Conservation (phyloP, 768 basidiomycete genomes). For the Rhodotorula toruloides region DNA sequence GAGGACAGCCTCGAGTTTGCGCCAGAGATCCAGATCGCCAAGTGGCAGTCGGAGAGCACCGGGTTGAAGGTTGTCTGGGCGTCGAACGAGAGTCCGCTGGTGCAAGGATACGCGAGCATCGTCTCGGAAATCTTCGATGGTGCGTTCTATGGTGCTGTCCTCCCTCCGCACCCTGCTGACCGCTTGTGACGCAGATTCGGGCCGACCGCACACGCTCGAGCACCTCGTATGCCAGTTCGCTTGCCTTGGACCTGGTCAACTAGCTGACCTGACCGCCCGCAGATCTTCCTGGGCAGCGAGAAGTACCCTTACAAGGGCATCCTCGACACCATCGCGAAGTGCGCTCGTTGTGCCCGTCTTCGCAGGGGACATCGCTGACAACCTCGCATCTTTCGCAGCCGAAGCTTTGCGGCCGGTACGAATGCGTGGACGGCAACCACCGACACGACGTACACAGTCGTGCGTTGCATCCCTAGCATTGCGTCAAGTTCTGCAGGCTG, state of each 20-base stretch:
- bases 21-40: slow-evolving; percentile 11
- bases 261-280: slow-evolving; percentile 18
- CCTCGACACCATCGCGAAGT: slow-evolving; percentile 83
- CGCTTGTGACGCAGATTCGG: slow-evolving; percentile 56
- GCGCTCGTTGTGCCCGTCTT: slow-evolving; percentile 60
- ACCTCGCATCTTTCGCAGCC: not conserved
- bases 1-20: slow-evolving; percentile 30
- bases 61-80: slow-evolving; percentile 37
- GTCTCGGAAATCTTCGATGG: slow-evolving; percentile 37
- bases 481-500: not conserved
- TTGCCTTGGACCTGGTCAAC: slow-evolving; percentile 1
- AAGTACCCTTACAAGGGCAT: slow-evolving; percentile 78
- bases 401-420: slow-evolving; percentile 44
- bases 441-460: slow-evolving; percentile 84
- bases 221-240: slow-evolving; percentile 57
- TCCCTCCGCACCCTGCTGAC: too few relatives aligned
- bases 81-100: slow-evolving; percentile 29
- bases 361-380: slow-evolving; percentile 54
- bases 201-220: slow-evolving; percentile 92
- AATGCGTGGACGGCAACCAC: slow-evolving; percentile 83
- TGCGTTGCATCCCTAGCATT: not conserved
- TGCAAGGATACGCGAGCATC: slow-evolving; percentile 31
- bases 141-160: not conserved
- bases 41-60: slow-evolving; percentile 31
- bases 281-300: slow-evolving; percentile 88